Conservation (phyloP, 306 rosid genomes). For the Clitoria ternatea region DNA sequence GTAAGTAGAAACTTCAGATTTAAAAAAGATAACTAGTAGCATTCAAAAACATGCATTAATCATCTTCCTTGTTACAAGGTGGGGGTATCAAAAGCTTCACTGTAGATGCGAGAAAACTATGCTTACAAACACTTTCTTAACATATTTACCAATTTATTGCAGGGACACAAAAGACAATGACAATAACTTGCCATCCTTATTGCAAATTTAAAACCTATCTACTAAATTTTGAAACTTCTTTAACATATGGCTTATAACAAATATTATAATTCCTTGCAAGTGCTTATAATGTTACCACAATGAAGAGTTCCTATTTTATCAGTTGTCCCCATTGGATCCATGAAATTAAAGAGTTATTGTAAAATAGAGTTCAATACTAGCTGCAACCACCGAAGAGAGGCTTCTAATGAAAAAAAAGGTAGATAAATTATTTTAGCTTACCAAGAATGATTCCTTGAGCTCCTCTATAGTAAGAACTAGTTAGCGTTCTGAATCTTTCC, state of each 20-base stretch:
- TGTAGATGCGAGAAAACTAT: not conserved
- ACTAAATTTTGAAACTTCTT: conserved; percentile 39
- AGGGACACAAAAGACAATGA: not conserved
- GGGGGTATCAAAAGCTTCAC: not conserved
- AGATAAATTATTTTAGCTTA: conserved; percentile 32
- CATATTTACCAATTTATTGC: no score
- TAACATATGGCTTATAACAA: conserved; percentile 39
- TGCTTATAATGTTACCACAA: not conserved
- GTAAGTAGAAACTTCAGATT: not conserved
- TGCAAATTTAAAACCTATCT: not conserved
- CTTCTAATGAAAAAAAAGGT: not conserved
- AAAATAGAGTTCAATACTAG: not conserved
- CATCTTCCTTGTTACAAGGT: not conserved
- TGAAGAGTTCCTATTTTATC: not conserved
- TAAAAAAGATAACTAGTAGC: not conserved
- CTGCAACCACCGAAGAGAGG: not conserved
- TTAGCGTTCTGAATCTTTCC: conserved; percentile 91
- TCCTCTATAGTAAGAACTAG: conserved; percentile 90
- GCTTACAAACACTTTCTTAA: not conserved
- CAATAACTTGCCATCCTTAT: not conserved
- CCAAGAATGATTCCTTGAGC: conserved; percentile 98
- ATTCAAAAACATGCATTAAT: not conserved
- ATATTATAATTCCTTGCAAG: not conserved
- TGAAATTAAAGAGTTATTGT: not conserved
- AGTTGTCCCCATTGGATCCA: not conserved